Evolutionary conservation across 2,329 filamentous ascomycete species (phyloP).

Genomic region (Cadophora malorum): DNA sequence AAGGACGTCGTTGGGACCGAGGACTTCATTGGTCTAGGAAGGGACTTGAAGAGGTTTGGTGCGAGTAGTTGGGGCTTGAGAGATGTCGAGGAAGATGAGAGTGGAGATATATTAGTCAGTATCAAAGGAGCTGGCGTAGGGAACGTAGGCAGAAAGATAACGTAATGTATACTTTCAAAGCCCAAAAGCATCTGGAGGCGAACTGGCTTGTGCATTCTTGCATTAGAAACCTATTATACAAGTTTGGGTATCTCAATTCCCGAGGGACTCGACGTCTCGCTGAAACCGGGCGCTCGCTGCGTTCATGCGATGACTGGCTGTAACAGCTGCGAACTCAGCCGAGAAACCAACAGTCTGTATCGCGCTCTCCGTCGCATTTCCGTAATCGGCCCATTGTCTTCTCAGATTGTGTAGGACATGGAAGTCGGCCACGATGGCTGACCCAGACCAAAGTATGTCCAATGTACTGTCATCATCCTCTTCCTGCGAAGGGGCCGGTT

Average conservation of each 20-base stretch:
- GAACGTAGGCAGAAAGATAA: constrained; percentile 92
- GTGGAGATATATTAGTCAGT: constrained; percentile 71
- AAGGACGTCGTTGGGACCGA: constrained; percentile 83
- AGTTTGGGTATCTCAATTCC: constrained; percentile 22
- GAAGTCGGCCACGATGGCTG: constrained; percentile 43
- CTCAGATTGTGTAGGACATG: constrained; percentile 44
- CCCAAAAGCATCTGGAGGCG: background rate
- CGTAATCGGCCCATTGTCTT: constrained; percentile 43
- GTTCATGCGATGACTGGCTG: constrained; percentile 40
- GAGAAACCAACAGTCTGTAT: constrained; percentile 42
- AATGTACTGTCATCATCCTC: constrained; percentile 37
- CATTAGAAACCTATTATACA: constrained; percentile 20
- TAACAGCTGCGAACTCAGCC: constrained; percentile 39
- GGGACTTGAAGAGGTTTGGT: constrained; percentile 88
- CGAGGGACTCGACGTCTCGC: constrained; percentile 30
- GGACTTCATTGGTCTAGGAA: constrained; percentile 77
- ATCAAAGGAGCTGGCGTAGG: constrained; percentile 93
- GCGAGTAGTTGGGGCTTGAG: constrained; percentile 89
- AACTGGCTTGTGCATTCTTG: background rate
- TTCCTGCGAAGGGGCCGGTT: constrained; percentile 31
- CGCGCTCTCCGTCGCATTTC: constrained; percentile 39
- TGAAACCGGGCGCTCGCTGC: constrained; percentile 39
- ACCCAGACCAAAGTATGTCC: constrained; percentile 45
- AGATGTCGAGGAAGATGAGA: constrained; percentile 68
- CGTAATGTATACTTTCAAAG: constrained; percentile 48